These are phyloP conservation scores for Gracilariopsis chorda DNA, from an alignment of 23 red algal species.

Conservation along the genomic window DNA sequence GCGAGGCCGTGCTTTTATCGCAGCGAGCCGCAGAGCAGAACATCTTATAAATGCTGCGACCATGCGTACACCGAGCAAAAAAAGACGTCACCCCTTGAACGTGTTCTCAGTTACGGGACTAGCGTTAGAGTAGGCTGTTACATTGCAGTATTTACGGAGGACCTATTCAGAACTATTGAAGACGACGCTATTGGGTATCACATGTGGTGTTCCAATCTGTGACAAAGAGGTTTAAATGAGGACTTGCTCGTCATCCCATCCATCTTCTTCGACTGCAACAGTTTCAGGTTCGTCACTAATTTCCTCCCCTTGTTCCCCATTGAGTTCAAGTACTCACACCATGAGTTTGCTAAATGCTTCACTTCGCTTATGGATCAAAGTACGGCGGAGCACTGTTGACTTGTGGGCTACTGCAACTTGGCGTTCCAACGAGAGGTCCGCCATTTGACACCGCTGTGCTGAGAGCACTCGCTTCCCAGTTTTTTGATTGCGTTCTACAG, in stretches of 20 bases:
- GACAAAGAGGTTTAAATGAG: background rate
- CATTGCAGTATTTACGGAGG: no score
- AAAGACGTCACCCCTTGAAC: no score
- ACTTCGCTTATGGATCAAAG: background rate
- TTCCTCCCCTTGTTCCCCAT: background rate
- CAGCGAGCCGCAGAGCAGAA: no score
- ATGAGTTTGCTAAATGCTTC: background rate
- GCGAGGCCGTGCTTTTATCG: no score
- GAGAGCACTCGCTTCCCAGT: background rate
- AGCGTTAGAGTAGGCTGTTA: no score
- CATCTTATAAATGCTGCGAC: no score
- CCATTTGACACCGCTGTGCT: background rate
- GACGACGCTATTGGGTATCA: background rate
- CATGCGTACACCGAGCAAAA: no score
- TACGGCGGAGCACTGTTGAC: background rate
- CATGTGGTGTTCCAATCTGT: background rate
- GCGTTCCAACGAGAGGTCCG: background rate
- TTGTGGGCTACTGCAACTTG: constrained; percentile 6
- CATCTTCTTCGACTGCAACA: background rate
- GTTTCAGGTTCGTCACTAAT: background rate
- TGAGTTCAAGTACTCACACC: background rate
- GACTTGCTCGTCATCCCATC: background rate
- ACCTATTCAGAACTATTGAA: no score
- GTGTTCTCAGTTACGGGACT: no score
- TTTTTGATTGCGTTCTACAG: constrained; percentile 7